A percentile compares a stretch with the other conserved stretches of the same genome.
These are phyloP conservation scores for Leccinum fibrillosum DNA, from an alignment of 768 basidiomycete species.

Conservation along the genomic window DNA sequence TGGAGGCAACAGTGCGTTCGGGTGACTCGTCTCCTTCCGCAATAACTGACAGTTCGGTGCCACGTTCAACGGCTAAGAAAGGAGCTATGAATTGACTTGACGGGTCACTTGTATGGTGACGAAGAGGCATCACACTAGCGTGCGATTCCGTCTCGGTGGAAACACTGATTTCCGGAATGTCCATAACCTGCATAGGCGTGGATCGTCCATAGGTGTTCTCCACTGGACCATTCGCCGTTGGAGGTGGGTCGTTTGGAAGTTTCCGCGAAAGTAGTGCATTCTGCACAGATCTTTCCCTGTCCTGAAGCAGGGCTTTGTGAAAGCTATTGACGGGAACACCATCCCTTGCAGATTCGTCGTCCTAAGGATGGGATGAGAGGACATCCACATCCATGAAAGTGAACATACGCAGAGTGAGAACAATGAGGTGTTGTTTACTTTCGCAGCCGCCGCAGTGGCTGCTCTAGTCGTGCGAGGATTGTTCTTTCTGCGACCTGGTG, in stretches of 20 bases:
- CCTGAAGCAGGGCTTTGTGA: constrained; percentile 43
- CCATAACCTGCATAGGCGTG: constrained; percentile 2
- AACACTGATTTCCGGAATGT: constrained; percentile 6
- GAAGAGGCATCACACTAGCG: neutral
- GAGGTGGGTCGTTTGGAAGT: neutral
- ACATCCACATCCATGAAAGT: neutral
- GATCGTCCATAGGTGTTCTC: neutral
- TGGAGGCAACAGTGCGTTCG: constrained; percentile 32
- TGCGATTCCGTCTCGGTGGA: constrained; percentile 5
- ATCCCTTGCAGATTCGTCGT: constrained; percentile 36
- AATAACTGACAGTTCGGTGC: constrained; percentile 61
- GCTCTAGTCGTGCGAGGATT: constrained; percentile 48
- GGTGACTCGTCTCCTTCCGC: constrained; percentile 65
- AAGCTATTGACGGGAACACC: constrained; percentile 44
- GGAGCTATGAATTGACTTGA: constrained; percentile 1
- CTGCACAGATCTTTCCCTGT: constrained; percentile 22
- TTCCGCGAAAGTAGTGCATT: neutral
- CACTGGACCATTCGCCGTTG: neutral
- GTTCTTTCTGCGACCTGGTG: constrained; percentile 71
- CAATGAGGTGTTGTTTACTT: constrained; percentile 39
- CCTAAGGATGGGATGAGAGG: constrained; percentile 29
- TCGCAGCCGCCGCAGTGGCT: constrained; percentile 38
- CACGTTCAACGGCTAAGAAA: constrained; percentile 23
- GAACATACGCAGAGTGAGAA: constrained; percentile 46
- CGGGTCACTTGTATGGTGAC: neutral